Evolutionary conservation across 495 filamentous ascomycete species (phyloP).

Genomic region (Terfezia claveryi): DNA sequence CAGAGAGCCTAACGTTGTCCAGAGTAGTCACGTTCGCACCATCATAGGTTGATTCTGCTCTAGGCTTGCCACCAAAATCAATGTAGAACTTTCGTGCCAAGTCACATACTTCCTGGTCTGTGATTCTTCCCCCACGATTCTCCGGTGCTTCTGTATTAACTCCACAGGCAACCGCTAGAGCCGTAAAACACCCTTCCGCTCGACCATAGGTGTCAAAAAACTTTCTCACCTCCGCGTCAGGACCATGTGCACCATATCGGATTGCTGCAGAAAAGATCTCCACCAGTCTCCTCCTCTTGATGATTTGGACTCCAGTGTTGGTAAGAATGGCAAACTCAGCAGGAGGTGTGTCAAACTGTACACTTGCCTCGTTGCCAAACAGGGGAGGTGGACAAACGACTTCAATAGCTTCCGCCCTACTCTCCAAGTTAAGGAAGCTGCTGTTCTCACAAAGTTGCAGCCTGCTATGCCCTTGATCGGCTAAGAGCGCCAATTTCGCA

Average conservation of each 20-base stretch:
- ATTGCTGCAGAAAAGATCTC: conserved; percentile 79
- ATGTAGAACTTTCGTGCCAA: conserved; percentile 70
- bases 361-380: conserved; percentile 79
- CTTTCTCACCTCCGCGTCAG: conserved; percentile 61
- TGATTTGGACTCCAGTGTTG: conserved; percentile 64
- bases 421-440: conserved; percentile 47
- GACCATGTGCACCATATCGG: conserved; percentile 37
- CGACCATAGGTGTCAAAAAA: conserved; percentile 70
- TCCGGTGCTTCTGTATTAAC: conserved; percentile 32
- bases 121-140: conserved; percentile 38
- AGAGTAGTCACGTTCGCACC: conserved; percentile 29
- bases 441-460: conserved; percentile 39
- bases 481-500: conserved; percentile 45
- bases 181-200: conserved; percentile 66
- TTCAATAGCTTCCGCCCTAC: conserved; percentile 52
- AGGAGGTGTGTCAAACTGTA: conserved; percentile 66
- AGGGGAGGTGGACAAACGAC: conserved; percentile 46
- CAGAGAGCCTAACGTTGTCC: conserved; percentile 67
- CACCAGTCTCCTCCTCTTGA: conserved; percentile 63
- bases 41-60: conserved; percentile 22
- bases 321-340: conserved; percentile 79
- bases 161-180: conserved; percentile 88
- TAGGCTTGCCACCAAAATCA: conserved; percentile 66
- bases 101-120: conserved; percentile 64
- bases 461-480: conserved; percentile 28